Conservation (phyloP, 345 rosid species). For the Linum tenue region DNA sequence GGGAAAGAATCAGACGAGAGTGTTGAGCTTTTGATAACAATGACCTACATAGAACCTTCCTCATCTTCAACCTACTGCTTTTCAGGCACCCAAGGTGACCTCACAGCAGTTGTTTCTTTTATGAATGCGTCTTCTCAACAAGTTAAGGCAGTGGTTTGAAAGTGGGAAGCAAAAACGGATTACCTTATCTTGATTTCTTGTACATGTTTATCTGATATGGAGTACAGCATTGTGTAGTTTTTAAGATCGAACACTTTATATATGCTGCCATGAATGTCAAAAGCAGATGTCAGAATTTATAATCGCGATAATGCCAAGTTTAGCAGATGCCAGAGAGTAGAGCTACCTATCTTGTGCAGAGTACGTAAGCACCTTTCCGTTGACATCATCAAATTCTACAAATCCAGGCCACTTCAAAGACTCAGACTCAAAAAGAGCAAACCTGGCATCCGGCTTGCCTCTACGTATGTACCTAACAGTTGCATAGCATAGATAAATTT, state of each 20-base stretch:
- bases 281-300: conserved; percentile 2
- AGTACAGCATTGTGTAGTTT: conserved; percentile 86
- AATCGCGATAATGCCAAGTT: conserved; percentile 12
- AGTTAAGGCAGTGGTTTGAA: conserved; percentile 3
- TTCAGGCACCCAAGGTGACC: no score
- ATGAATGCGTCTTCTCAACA: no score
- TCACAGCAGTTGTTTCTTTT: no score
- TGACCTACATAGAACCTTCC: no score
- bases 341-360: conserved; percentile 87
- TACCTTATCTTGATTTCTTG: conserved; percentile 98
- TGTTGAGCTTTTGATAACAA: no score
- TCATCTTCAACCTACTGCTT: no score
- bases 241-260: conserved; percentile 96
- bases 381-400: conserved; percentile 98
- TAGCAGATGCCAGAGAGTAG: conserved; percentile 10
- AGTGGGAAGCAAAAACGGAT: background rate
- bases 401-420: conserved; percentile 99
- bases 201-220: conserved; percentile 76
- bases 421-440: conserved; percentile 89
- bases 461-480: conserved; percentile 66
- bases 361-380: conserved; percentile 90
- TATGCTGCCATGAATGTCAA: conserved; percentile 39
- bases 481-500: background rate
- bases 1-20: no score
- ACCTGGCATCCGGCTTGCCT: conserved; percentile 91